A percentile compares a stretch with the other conserved stretches of the same genome.
Evolutionary conservation across 768 basidiomycete species (phyloP).

Genomic region (Lactarius hatsudake): DNA sequence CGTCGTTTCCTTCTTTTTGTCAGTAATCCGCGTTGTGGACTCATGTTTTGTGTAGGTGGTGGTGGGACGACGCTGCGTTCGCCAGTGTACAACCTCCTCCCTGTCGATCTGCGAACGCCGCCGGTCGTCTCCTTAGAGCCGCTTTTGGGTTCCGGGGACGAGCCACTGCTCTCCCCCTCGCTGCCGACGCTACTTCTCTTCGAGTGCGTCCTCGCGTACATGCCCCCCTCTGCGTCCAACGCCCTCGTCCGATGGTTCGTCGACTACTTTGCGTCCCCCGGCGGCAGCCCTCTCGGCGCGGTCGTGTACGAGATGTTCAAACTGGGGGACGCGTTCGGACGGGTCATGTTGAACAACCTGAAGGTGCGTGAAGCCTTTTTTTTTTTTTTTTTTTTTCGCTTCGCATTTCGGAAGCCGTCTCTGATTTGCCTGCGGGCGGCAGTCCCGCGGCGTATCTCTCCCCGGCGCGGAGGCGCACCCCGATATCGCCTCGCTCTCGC

Average conservation of each 20-base stretch:
- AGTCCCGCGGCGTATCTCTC: conserved; percentile 49
- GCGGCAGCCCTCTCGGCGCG: conserved; percentile 44
- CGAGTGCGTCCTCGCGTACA: conserved; percentile 93
- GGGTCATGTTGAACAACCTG: conserved; percentile 87
- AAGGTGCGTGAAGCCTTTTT: conserved; percentile 46
- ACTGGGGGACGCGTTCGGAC: conserved; percentile 84
- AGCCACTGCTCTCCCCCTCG: conserved; percentile 51
- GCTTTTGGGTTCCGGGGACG: conserved; percentile 34
- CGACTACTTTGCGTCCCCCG: conserved; percentile 41
- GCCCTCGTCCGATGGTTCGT: conserved; percentile 73
- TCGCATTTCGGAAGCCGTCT: background rate
- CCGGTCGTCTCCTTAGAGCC: conserved; percentile 49
- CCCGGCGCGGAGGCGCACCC: conserved; percentile 69
- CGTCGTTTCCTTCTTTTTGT: conserved; percentile 21
- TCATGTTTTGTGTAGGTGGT: conserved; percentile 39
- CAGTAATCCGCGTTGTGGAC: background rate
- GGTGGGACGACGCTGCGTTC: conserved; percentile 62
- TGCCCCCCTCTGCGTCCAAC: conserved; percentile 57
- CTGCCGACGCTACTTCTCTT: conserved; percentile 83
- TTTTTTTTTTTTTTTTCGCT: too few relatives aligned
- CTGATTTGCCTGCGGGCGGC: background rate
- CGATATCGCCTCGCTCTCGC: conserved; percentile 51
- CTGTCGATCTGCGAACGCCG: conserved; percentile 69
- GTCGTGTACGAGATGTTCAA: conserved; percentile 94
- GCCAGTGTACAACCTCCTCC: conserved; percentile 63